Conservation (phyloP, 345 rosid genomes). For the Excoecaria agallocha region DNA sequence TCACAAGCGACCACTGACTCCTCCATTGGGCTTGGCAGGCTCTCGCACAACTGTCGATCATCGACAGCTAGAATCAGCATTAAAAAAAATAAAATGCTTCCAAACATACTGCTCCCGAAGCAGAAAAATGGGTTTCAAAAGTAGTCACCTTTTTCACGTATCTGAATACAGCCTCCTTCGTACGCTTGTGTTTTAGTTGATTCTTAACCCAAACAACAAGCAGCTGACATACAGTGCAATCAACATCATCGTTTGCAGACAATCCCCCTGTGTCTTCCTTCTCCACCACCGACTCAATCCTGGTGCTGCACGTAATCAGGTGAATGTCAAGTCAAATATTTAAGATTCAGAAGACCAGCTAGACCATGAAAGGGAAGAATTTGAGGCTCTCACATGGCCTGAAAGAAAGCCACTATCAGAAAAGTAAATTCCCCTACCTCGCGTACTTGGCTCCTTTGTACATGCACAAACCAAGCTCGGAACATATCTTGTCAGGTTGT, state of each 20-base stretch:
- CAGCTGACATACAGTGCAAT: conserved; percentile 64
- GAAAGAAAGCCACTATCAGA: neutral
- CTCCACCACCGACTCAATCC: conserved; percentile 44
- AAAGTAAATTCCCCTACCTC: conserved; percentile 30
- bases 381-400: neutral
- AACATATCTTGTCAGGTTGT: conserved; percentile 52
- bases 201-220: conserved; percentile 64
- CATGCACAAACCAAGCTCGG: conserved; percentile 58
- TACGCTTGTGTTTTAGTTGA: conserved; percentile 51
- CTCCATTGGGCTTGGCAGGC: conserved; percentile 65
- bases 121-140: neutral
- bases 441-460: conserved; percentile 22
- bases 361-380: neutral
- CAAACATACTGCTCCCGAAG: too few relatives aligned
- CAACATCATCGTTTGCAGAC: conserved; percentile 27
- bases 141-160: conserved; percentile 51
- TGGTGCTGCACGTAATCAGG: conserved; percentile 26
- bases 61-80: neutral
- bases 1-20: conserved; percentile 55
- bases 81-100: too few relatives aligned
- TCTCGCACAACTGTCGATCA: conserved; percentile 55
- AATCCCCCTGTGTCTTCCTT: conserved; percentile 27
- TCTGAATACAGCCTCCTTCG: conserved; percentile 51
- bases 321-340: too few relatives aligned
- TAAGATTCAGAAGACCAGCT: too few relatives aligned